These are phyloP conservation scores for Penstemon newberryi DNA, from an alignment of 257 asterid species.

Conservation along the genomic window DNA sequence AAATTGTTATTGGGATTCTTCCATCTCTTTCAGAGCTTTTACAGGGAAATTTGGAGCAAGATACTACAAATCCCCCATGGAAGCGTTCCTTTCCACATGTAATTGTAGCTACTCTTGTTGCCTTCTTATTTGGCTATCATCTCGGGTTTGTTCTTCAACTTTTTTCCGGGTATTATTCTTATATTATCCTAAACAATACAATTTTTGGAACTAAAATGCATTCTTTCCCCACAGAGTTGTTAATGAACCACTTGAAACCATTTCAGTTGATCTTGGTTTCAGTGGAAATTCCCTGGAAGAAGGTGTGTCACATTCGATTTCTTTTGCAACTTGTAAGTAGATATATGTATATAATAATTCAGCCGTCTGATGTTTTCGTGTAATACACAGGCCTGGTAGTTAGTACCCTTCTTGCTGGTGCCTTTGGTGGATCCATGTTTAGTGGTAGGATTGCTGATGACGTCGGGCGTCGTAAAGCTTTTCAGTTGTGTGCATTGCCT, in stretches of 20 bases:
- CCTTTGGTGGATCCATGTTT: slow-evolving; percentile 72
- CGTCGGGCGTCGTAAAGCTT: slow-evolving; percentile 82
- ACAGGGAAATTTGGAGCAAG: slow-evolving; percentile 43
- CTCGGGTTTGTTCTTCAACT: slow-evolving; percentile 67
- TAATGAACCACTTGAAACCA: slow-evolving; percentile 91
- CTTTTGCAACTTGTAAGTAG: slow-evolving; percentile 11
- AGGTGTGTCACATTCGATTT: slow-evolving; percentile 41
- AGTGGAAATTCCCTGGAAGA: slow-evolving; percentile 73
- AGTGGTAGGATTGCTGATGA: slow-evolving; percentile 95
- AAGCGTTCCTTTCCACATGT: slow-evolving; percentile 83
- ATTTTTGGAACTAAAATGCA: slow-evolving; percentile 12
- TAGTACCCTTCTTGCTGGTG: slow-evolving; percentile 88
- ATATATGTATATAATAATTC: slow-evolving; percentile 6
- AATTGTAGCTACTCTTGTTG: slow-evolving; percentile 69
- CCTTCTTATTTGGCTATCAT: slow-evolving; percentile 93
- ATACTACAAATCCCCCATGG: slow-evolving; percentile 72
- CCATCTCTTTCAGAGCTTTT: slow-evolving; percentile 46
- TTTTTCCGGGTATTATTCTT: slow-evolving; percentile 9
- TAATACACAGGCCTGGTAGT: slow-evolving; percentile 74
- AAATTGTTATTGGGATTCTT: slow-evolving; percentile 11
- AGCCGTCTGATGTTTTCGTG: slow-evolving; percentile 17
- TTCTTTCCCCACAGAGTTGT: slow-evolving; percentile 61
- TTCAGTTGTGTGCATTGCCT: slow-evolving; percentile 85
- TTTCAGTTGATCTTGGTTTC: slow-evolving; percentile 89
- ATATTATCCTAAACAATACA: neutral